Conservation (phyloP, 2,329 filamentous ascomycete genomes). For the Davidsoniella neocaledoniae region DNA sequence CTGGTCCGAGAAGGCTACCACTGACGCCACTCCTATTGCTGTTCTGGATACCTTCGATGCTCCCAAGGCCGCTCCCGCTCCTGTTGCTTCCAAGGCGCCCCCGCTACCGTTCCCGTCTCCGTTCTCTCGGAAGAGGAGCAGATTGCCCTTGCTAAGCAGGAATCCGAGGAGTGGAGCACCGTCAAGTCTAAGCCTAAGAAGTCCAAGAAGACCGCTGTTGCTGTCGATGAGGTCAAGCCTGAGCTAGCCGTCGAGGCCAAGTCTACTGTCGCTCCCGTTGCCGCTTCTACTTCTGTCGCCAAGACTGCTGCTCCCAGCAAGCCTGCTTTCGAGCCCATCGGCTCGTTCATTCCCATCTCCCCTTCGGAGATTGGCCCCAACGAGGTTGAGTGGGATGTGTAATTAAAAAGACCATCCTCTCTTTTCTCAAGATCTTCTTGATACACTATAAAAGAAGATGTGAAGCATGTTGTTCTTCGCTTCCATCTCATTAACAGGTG, state of each 20-base stretch:
- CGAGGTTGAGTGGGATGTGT: slow-evolving; percentile 36
- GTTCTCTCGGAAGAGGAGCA: slow-evolving; percentile 45
- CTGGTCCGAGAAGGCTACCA: slow-evolving; percentile 24
- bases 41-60: slow-evolving; percentile 34
- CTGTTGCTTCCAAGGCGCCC: slow-evolving; percentile 22
- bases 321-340: slow-evolving; percentile 21
- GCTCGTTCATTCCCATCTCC: slow-evolving; percentile 33
- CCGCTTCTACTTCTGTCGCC: slow-evolving; percentile 15
- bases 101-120: slow-evolving; percentile 20
- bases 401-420: slow-evolving; percentile 11
- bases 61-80: slow-evolving; percentile 21
- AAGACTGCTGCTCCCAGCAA: slow-evolving; percentile 17
- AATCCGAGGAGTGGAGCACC: slow-evolving; percentile 41
- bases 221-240: slow-evolving; percentile 12
- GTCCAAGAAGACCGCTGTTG: slow-evolving; percentile 20
- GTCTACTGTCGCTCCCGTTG: slow-evolving; percentile 14
- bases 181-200: slow-evolving; percentile 29
- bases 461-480: too few relatives aligned
- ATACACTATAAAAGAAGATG: too few relatives aligned
- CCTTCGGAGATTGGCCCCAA: slow-evolving; percentile 27
- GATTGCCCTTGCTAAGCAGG: slow-evolving; percentile 36
- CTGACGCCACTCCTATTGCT: slow-evolving; percentile 24
- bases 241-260: slow-evolving; percentile 12
- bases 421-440: too few relatives aligned
- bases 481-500: background rate